A percentile compares a stretch with the other conserved stretches of the same genome.
Evolutionary conservation across 2,329 filamentous ascomycete genomes (phyloP).

Genomic region (Ophiostoma sp.): DNA sequence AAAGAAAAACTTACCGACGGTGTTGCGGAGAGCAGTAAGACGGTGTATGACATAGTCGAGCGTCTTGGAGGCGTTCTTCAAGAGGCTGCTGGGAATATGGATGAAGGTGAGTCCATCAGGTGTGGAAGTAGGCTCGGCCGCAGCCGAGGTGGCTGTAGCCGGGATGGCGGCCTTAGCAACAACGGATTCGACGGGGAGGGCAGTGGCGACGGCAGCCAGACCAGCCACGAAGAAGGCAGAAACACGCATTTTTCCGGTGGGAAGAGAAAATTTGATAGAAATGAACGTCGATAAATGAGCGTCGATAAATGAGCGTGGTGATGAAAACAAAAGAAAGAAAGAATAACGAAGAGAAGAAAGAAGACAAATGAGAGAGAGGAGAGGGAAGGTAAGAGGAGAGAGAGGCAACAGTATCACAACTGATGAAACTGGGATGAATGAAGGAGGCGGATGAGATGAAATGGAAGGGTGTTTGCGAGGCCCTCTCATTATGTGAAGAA

Average conservation of each 20-base stretch:
- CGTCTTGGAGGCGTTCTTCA: constrained; percentile 12
- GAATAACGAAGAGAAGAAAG: no score
- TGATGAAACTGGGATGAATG: no score
- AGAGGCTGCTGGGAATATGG: neutral
- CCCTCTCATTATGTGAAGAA: no score
- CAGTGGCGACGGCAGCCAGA: neutral
- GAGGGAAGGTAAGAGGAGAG: no score
- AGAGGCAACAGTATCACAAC: no score
- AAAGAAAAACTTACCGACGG: neutral
- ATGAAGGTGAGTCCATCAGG: neutral
- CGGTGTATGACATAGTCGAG: constrained; percentile 6
- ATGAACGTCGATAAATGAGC: no score
- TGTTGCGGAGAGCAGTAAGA: neutral
- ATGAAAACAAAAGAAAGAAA: neutral
- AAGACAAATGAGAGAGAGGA: no score
- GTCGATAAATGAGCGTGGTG: neutral
- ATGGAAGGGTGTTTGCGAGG: no score
- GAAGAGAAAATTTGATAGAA: neutral
- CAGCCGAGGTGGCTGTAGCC: neutral
- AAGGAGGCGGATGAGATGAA: no score
- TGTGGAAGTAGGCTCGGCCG: neutral
- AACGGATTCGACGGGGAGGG: neutral
- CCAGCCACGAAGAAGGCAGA: neutral
- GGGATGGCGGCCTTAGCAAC: neutral
- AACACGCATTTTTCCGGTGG: neutral